Evolutionary conservation across 2,329 filamentous ascomycete genomes (phyloP).

Genomic region (Penicillium brevicompactum): DNA sequence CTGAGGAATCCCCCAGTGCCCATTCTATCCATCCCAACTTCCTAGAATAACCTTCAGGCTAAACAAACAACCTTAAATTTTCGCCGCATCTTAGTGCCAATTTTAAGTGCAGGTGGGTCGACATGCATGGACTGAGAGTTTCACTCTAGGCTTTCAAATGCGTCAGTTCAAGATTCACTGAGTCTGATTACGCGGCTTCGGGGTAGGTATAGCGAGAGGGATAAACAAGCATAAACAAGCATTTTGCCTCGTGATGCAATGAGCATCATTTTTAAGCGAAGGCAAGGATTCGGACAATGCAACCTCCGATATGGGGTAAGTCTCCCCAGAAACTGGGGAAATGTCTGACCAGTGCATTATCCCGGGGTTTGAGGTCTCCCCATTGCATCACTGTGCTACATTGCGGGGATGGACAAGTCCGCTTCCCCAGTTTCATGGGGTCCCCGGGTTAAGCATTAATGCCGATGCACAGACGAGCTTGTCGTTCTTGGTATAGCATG

Average conservation of each 20-base stretch:
- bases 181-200: no score
- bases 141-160: no score
- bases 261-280: not conserved
- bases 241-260: not conserved
- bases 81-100: not conserved
- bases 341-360: not conserved
- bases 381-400: not conserved
- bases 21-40: not conserved
- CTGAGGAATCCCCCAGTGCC: not conserved
- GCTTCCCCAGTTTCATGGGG: constrained; percentile 16
- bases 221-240: not conserved
- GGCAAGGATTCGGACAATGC: constrained; percentile 5
- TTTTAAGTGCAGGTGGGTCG: not conserved
- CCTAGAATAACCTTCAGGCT: not conserved
- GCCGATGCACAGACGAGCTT: not conserved
- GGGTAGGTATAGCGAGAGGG: not conserved
- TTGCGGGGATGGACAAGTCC: constrained; percentile 14
- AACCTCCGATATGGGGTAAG: not conserved
- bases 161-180: no score
- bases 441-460: constrained; percentile 8
- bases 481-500: constrained; percentile 5
- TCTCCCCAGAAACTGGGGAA: not conserved
- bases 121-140: not conserved
- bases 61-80: not conserved
- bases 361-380: not conserved